Evolutionary conservation across 345 rosid genomes (phyloP).

Genomic region (Passiflora organensis): DNA sequence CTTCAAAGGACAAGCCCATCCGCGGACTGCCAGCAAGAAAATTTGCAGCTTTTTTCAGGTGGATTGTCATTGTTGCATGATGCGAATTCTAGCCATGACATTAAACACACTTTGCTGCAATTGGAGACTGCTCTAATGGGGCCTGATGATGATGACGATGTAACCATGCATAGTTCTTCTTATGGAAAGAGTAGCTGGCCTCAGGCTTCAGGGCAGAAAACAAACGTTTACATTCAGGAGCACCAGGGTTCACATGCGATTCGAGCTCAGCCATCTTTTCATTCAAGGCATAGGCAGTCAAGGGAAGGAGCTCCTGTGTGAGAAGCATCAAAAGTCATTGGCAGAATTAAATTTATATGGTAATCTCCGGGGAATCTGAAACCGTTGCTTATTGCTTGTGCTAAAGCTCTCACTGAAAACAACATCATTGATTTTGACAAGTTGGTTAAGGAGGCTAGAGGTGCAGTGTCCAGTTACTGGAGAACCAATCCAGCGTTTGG

Average conservation of each 20-base stretch:
- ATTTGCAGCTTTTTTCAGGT: constrained; percentile 18
- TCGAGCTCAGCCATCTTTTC: constrained; percentile 31
- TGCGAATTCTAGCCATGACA: constrained; percentile 30
- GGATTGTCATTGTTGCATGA: constrained; percentile 24
- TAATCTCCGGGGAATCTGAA: constrained; percentile 33
- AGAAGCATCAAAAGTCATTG: constrained; percentile 28
- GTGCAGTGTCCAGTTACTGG: constrained; percentile 45
- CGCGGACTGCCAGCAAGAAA: constrained; percentile 14
- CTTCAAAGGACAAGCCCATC: constrained; percentile 36
- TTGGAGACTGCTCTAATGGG: constrained; percentile 51
- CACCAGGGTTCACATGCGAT: constrained; percentile 16
- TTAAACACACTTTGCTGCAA: constrained; percentile 36
- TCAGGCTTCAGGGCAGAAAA: constrained; percentile 30
- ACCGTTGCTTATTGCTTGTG: constrained; percentile 56
- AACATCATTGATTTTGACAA: constrained; percentile 36
- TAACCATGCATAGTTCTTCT: constrained; percentile 17
- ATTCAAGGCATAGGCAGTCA: constrained; percentile 23
- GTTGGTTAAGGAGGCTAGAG: constrained; percentile 40
- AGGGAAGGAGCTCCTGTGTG: constrained; percentile 26
- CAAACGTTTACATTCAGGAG: constrained; percentile 31
- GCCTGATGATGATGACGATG: constrained; percentile 36
- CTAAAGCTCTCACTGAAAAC: constrained; percentile 45
- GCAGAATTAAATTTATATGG: constrained; percentile 19
- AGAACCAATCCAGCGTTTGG: constrained; percentile 62
- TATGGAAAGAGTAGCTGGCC: constrained; percentile 16